phyloP scores from a whole-genome alignment of 805 yeast genomes.

The Hanseniaspora thailandica region DNA sequence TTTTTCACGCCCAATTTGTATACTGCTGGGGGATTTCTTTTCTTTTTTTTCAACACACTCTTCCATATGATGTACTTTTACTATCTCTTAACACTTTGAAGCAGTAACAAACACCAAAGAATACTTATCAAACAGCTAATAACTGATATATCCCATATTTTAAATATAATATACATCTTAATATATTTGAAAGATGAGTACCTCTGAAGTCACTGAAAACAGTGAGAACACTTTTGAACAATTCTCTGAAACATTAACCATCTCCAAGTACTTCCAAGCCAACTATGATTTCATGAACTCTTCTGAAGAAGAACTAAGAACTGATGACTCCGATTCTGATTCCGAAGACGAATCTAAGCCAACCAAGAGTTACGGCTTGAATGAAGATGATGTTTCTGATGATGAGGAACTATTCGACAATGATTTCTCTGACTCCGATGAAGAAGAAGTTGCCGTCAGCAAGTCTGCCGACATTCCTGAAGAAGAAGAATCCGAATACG shows the following conservation, averaged over 20 bases:
- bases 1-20: not conserved
- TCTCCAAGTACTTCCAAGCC: conserved; percentile 86
- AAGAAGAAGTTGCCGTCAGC: conserved; percentile 16
- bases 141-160: not conserved
- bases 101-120: too few relatives aligned
- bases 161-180: not conserved
- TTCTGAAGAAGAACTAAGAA: conserved; percentile 32
- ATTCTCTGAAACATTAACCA: conserved; percentile 24
- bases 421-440: conserved; percentile 26
- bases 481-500: conserved; percentile 28
- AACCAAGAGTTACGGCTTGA: conserved; percentile 21
- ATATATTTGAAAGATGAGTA: not conserved
- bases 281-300: conserved; percentile 35
- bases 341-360: conserved; percentile 28
- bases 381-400: conserved; percentile 29
- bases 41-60: too few relatives aligned
- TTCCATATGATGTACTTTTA: too few relatives aligned
- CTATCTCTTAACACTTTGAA: not conserved
- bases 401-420: conserved; percentile 22
- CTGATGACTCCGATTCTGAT: conserved; percentile 19
- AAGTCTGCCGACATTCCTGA: conserved; percentile 24
- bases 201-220: not conserved
- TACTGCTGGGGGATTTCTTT: not conserved
- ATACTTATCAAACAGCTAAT: not conserved
- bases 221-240: not conserved